Percentiles rank a stretch among this genome's conserved stretches.
These are phyloP conservation scores for Casuarina glauca DNA, from an alignment of 306 rosid species.

Conservation along the genomic window DNA sequence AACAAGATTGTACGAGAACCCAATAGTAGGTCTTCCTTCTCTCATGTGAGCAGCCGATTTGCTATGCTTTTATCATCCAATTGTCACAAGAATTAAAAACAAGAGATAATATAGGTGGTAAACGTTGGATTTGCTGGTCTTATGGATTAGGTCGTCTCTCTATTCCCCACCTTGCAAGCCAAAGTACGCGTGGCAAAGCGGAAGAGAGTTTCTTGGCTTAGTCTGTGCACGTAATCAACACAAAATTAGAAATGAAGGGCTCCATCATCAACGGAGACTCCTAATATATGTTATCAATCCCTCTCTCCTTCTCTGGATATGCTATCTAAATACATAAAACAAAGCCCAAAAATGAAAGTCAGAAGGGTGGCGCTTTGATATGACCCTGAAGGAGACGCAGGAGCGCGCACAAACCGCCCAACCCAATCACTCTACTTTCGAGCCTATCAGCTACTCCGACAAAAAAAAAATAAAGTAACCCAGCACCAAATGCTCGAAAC, in stretches of 20 bases:
- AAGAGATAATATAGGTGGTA: too few relatives aligned
- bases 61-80: too few relatives aligned
- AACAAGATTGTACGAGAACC: too few relatives aligned
- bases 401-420: conserved; percentile 31
- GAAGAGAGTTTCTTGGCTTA: too few relatives aligned
- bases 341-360: neutral
- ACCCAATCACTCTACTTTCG: conserved; percentile 12
- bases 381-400: neutral
- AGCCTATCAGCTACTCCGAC: neutral
- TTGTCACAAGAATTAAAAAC: too few relatives aligned
- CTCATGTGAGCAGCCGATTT: too few relatives aligned
- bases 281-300: neutral
- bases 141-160: too few relatives aligned
- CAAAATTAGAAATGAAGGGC: neutral
- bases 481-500: neutral
- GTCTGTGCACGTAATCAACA: neutral
- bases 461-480: neutral
- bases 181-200: too few relatives aligned
- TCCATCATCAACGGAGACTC: neutral
- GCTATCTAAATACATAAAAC: neutral
- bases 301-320: neutral
- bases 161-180: too few relatives aligned
- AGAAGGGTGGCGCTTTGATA: neutral
- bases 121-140: too few relatives aligned
- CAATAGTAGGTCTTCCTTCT: too few relatives aligned